A percentile compares a stretch with the other conserved stretches of the same genome.
Conservation (phyloP, 768 basidiomycete genomes). For the Suillus paluster region DNA sequence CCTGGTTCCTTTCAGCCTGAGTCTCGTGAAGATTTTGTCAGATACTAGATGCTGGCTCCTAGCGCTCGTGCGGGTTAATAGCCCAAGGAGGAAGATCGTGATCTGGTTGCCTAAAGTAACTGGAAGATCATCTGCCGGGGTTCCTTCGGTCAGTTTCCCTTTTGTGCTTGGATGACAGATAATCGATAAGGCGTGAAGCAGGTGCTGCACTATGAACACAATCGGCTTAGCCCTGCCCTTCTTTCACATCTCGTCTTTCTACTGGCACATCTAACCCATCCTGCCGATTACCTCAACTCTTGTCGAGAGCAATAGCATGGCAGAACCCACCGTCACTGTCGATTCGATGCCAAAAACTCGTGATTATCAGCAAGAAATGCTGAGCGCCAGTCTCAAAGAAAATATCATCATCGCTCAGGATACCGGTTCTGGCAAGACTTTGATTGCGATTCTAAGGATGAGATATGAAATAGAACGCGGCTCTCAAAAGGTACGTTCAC, state of each 20-base stretch:
- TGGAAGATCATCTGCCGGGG: background rate
- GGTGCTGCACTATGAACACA: background rate
- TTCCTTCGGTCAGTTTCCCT: too few relatives aligned
- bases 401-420: conserved; percentile 80
- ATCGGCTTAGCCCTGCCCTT: background rate
- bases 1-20: too few relatives aligned
- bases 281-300: background rate
- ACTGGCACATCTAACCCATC: background rate
- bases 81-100: too few relatives aligned
- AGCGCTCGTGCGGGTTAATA: too few relatives aligned
- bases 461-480: conserved; percentile 68
- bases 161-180: too few relatives aligned
- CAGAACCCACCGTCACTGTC: background rate
- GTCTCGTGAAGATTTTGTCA: too few relatives aligned
- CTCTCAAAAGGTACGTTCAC: conserved; percentile 57
- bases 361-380: conserved; percentile 79
- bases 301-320: background rate
- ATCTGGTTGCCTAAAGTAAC: too few relatives aligned
- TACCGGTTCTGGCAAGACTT: conserved; percentile 82
- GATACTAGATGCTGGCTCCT: too few relatives aligned
- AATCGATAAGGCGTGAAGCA: background rate
- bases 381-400: conserved; percentile 63
- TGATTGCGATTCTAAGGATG: conserved; percentile 73
- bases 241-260: background rate
- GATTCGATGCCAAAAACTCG: conserved; percentile 36